phyloP scores from a whole-genome alignment of 1,284 basidiomycete species.

The Paramarasmius palmivorus region DNA sequence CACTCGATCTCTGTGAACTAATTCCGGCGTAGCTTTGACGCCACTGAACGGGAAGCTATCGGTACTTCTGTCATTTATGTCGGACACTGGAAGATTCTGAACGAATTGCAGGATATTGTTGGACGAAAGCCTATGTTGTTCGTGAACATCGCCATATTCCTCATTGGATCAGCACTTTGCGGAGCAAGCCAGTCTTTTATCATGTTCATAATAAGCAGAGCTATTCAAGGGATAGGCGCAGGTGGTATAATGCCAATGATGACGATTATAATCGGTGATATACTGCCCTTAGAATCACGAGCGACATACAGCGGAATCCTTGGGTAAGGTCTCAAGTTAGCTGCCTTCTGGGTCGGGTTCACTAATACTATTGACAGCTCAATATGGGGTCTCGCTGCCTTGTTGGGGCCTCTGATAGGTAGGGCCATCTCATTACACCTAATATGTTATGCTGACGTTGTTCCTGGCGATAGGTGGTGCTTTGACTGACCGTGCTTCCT shows the following conservation, averaged over 20 bases:
- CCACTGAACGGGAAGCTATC: constrained; percentile 43
- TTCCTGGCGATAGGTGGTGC: constrained; percentile 32
- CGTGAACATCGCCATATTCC: constrained; percentile 36
- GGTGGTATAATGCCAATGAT: constrained; percentile 30
- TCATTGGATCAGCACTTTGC: constrained; percentile 50
- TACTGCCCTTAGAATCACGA: constrained; percentile 4
- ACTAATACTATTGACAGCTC: constrained; percentile 31
- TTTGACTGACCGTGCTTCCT: constrained; percentile 39
- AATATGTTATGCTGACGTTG: background rate
- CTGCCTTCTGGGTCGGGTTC: too few species aligned
- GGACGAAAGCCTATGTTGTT: constrained; percentile 42
- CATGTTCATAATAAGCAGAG: constrained; percentile 48
- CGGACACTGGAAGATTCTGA: too few species aligned
- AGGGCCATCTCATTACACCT: constrained; percentile 4
- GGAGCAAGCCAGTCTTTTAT: constrained; percentile 49
- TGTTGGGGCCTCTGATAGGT: constrained; percentile 45
- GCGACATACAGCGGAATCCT: background rate
- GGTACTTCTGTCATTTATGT: background rate
- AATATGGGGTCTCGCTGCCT: constrained; percentile 46
- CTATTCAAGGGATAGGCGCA: constrained; percentile 49
- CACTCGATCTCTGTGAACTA: background rate
- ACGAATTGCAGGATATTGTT: constrained; percentile 24
- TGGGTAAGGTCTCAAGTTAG: background rate
- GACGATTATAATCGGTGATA: constrained; percentile 9
- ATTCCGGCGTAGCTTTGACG: constrained; percentile 16